These are phyloP conservation scores for Fusarium hostae DNA, from an alignment of 2,329 filamentous ascomycete species.

Conservation along the genomic window DNA sequence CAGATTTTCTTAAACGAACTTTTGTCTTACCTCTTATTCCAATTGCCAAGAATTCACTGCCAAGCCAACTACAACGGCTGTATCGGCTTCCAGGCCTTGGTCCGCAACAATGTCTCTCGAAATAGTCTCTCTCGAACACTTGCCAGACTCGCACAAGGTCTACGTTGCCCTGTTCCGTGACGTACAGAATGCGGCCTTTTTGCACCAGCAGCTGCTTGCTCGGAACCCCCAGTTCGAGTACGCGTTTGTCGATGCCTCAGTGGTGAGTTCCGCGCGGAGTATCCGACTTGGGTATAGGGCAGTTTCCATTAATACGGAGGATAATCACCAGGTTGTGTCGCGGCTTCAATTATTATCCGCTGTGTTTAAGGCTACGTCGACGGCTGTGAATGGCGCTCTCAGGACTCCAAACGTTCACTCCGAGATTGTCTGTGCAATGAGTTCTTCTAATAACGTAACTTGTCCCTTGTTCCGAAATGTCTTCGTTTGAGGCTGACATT, in stretches of 20 bases:
- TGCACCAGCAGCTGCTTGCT: slow-evolving; percentile 85
- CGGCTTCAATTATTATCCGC: slow-evolving; percentile 79
- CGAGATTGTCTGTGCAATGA: slow-evolving; percentile 85
- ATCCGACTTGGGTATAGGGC: slow-evolving; percentile 21
- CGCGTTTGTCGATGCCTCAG: slow-evolving; percentile 87
- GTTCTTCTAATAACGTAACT: slow-evolving; percentile 81
- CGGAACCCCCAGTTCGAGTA: slow-evolving; percentile 91
- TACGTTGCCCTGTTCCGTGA: slow-evolving; percentile 80
- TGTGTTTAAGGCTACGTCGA: slow-evolving; percentile 79
- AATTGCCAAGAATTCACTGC: neutral
- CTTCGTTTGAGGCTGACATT: slow-evolving; percentile 13
- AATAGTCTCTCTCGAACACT: slow-evolving; percentile 78
- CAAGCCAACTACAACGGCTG: slow-evolving; percentile 9
- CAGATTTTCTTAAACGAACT: neutral
- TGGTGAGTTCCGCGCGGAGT: slow-evolving; percentile 62
- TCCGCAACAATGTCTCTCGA: slow-evolving; percentile 64
- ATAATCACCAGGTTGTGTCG: slow-evolving; percentile 70
- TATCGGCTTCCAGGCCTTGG: slow-evolving; percentile 6
- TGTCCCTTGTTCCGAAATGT: neutral
- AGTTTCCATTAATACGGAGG: slow-evolving; percentile 10
- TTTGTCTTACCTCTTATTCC: neutral
- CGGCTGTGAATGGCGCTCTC: slow-evolving; percentile 68
- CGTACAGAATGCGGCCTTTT: slow-evolving; percentile 79
- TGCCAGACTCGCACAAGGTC: slow-evolving; percentile 73
- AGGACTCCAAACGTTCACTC: slow-evolving; percentile 89